These are phyloP conservation scores for Xylaria sp. DNA, from an alignment of 2,329 filamentous ascomycete species.

Conservation along the genomic window DNA sequence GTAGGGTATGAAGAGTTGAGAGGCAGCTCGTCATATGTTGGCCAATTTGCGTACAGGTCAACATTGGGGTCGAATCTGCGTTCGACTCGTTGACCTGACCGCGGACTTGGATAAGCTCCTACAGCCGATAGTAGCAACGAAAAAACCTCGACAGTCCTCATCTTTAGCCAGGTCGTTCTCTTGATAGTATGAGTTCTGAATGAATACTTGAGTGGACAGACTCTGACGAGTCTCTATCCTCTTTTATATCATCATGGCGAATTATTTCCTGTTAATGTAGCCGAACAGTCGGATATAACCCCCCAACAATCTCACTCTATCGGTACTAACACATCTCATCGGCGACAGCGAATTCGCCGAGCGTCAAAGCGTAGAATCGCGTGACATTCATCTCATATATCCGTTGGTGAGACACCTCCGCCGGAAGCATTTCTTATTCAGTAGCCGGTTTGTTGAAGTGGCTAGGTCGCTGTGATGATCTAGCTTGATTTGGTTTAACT, in stretches of 20 bases:
- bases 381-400: not conserved
- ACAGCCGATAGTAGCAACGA: slow-evolving; percentile 11
- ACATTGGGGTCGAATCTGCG: slow-evolving; percentile 7
- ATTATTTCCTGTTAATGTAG: not conserved
- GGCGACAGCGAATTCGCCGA: slow-evolving; percentile 7
- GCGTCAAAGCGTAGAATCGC: not conserved
- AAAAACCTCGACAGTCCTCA: slow-evolving; percentile 7
- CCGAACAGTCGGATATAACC: slow-evolving; percentile 8
- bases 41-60: slow-evolving; percentile 22
- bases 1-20: slow-evolving; percentile 29
- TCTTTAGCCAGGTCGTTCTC: not conserved
- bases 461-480: too few species aligned
- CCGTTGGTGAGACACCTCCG: not conserved
- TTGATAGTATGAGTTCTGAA: not conserved
- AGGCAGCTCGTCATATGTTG: slow-evolving; percentile 28
- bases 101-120: slow-evolving; percentile 39
- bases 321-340: not conserved
- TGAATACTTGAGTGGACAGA: not conserved
- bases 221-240: not conserved
- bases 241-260: not conserved
- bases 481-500: too few species aligned
- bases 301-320: not conserved
- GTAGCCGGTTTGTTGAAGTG: not conserved
- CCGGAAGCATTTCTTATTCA: not conserved
- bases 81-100: slow-evolving; percentile 1